Percentiles rank a stretch among this genome's conserved stretches.
These are phyloP conservation scores for Elsinoe fawcettii DNA, from an alignment of 2,329 filamentous ascomycete genomes.

Conservation along the genomic window DNA sequence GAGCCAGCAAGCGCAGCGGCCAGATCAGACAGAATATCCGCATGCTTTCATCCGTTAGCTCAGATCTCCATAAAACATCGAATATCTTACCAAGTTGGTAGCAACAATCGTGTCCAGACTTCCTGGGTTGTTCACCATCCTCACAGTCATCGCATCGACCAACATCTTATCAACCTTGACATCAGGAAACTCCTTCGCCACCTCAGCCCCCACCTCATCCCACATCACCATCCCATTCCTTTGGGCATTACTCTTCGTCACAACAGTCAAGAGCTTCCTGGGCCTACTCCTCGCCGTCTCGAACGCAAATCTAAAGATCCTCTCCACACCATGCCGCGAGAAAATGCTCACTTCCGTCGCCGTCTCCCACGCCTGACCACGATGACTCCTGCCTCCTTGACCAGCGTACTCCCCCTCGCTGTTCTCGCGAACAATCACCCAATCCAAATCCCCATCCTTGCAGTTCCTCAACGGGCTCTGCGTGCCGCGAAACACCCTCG, in stretches of 20 bases:
- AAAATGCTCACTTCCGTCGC: conserved; percentile 59
- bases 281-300: conserved; percentile 51
- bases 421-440: conserved; percentile 61
- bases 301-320: conserved; percentile 57
- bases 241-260: conserved; percentile 60
- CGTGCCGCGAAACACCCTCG: conserved; percentile 54
- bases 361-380: conserved; percentile 50
- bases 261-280: conserved; percentile 53
- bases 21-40: conserved; percentile 63
- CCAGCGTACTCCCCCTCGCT: conserved; percentile 60
- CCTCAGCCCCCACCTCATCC: conserved; percentile 53
- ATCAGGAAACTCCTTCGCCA: conserved; percentile 52
- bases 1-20: conserved; percentile 62
- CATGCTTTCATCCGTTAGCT: conserved; percentile 29
- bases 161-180: conserved; percentile 58
- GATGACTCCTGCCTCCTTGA: conserved; percentile 55
- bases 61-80: no score
- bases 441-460: conserved; percentile 53
- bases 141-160: conserved; percentile 60
- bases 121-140: conserved; percentile 38
- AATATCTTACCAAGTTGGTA: conserved; percentile 43
- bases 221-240: conserved; percentile 61
- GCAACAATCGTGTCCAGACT: conserved; percentile 44
- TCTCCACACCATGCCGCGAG: conserved; percentile 51
- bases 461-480: conserved; percentile 48